Conservation (phyloP, 768 basidiomycete species). For the Trametes maxima region DNA sequence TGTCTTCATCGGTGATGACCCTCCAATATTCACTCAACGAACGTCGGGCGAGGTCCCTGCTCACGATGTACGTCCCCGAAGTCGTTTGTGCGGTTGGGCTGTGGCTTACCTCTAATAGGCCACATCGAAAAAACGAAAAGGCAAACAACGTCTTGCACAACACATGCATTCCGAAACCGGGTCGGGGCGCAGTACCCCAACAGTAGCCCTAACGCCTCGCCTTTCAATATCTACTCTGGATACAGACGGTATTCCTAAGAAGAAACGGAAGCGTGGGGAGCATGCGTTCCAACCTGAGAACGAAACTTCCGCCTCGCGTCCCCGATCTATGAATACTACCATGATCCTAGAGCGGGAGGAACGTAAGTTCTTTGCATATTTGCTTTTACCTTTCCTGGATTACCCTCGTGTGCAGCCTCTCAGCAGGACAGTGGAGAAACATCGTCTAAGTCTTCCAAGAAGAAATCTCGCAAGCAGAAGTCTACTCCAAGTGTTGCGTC, state of each 20-base stretch:
- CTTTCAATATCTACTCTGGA: slow-evolving; percentile 10
- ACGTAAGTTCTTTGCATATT: neutral
- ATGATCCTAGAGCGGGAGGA: neutral
- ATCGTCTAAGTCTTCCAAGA: neutral
- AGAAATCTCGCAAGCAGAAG: neutral
- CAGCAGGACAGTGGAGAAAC: neutral
- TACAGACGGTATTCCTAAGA: slow-evolving; percentile 13
- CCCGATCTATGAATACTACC: neutral
- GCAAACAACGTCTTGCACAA: neutral
- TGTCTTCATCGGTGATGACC: slow-evolving; percentile 10
- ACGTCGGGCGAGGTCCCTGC: neutral
- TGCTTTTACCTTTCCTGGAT: neutral
- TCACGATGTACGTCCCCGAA: neutral
- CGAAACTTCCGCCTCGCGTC: neutral
- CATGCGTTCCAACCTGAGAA: neutral
- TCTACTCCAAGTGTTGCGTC: too few species aligned
- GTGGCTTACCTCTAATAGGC: neutral
- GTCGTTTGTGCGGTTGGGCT: neutral
- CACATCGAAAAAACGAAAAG: slow-evolving; percentile 6
- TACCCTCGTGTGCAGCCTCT: neutral
- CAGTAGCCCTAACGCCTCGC: neutral
- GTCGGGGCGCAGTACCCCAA: neutral
- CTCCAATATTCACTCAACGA: neutral
- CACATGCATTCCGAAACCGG: neutral
- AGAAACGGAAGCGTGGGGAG: slow-evolving; percentile 14